Base-by-base conservation (phyloP, 306 rosid species). In the Castanospermum australe region DNA sequence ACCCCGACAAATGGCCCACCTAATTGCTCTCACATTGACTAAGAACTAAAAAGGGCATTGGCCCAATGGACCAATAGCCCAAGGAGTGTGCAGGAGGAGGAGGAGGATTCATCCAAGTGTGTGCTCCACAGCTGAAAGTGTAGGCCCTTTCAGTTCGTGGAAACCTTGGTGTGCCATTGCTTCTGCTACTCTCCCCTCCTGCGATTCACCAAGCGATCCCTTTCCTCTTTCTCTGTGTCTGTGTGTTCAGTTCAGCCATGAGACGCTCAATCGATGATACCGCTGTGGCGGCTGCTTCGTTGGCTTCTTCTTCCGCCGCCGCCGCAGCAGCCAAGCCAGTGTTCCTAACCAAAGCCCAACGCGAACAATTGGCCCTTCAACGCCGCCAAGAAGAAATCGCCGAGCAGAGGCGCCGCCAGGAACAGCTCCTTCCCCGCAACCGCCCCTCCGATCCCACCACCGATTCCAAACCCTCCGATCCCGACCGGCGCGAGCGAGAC, bases 331-430 rank as follows among this genome's bases (percentile, higher is more conserved):
- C 42, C 20, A 93, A 89, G 52, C 98, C 97, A 0, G 76, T 87
- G 2, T 93, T 93, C 87, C 79, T 93, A 25, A 91, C 97, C 5
- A 91, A 89, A 81, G 94, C 94, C 30, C 87, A 93, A 14, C 92
- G 98, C 38, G 97, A 93, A 70, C 86, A 91, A 13, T 61, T 89
- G 10, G 98, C 98, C 5, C 83, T 93, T 36, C 81, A 88, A 62
- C 98, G 97, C 84, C 98, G 96, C 48, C 94, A 91, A 24, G 87
- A 91, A 3, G 80, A 89, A 73, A 4, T 81, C 71, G 86, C 88
- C 35, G 88, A 84, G 2, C 93, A 87, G 61, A 85, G 64, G 39
- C 91, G 88, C 67, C 87, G 68, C 71, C 92, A 90, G 56, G 89
- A 77, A 5, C 82, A 89, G 25, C 87, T 89, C 22, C 86, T 81